Conservation (phyloP, 441 rosid genomes). For the Mallotus repandus region DNA sequence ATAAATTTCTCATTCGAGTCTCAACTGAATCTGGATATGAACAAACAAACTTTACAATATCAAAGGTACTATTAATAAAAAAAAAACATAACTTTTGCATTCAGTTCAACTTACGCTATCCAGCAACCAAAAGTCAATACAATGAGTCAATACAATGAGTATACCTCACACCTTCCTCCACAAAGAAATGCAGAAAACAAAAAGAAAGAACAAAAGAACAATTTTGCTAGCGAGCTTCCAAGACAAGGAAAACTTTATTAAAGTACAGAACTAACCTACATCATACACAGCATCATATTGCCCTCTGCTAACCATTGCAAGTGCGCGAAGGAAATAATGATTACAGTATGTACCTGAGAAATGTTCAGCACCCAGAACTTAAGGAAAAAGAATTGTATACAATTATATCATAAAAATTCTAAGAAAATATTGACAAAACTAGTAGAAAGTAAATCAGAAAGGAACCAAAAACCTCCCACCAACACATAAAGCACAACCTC, state of each 20-base stretch:
- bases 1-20: constrained; percentile 48
- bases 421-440: neutral
- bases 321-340: constrained; percentile 85
- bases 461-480: neutral
- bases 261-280: constrained; percentile 46
- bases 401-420: neutral
- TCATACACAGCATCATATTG: constrained; percentile 65
- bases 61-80: too few species aligned
- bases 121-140: constrained; percentile 1
- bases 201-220: neutral
- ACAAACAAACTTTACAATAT: constrained; percentile 13
- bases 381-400: neutral
- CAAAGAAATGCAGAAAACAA: neutral
- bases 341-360: constrained; percentile 88
- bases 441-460: neutral
- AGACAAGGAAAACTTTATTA: constrained; percentile 3
- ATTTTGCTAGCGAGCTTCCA: neutral
- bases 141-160: neutral
- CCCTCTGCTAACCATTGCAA: constrained; percentile 71
- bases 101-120: neutral
- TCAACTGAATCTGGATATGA: constrained; percentile 62
- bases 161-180: neutral
- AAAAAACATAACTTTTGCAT: neutral
- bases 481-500: neutral
- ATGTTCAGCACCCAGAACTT: constrained; percentile 14